Conservation (phyloP, 129 eudicot genomes). For the Mikania micrantha region DNA sequence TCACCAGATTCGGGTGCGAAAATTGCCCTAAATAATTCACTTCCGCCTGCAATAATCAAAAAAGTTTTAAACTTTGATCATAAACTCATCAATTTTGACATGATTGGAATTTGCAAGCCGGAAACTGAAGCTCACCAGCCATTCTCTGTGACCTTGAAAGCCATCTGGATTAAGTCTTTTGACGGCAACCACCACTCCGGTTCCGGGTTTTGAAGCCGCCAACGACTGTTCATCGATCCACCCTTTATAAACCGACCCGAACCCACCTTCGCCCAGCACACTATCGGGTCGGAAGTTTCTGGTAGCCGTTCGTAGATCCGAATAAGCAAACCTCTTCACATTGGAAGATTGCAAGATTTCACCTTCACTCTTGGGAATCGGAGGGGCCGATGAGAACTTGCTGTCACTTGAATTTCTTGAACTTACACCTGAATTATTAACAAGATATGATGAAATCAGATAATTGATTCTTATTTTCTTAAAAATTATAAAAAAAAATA, state of each 20-base stretch:
- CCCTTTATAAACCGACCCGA: constrained; percentile 87
- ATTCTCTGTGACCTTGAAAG: constrained; percentile 84
- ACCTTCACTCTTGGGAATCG: constrained; percentile 72
- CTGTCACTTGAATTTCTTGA: constrained; percentile 49
- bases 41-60: constrained; percentile 55
- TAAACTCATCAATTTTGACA: background rate
- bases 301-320: constrained; percentile 68
- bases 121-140: constrained; percentile 59
- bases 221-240: constrained; percentile 80
- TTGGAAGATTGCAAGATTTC: constrained; percentile 72
- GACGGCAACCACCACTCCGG: constrained; percentile 77
- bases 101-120: background rate
- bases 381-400: constrained; percentile 60
- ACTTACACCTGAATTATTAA: constrained; percentile 46
- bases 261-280: constrained; percentile 89
- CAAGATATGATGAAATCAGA: background rate
- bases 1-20: constrained; percentile 75
- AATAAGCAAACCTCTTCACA: constrained; percentile 55
- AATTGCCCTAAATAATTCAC: constrained; percentile 82
- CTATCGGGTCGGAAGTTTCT: constrained; percentile 88
- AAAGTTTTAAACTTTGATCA: background rate
- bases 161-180: constrained; percentile 79
- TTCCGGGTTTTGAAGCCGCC: constrained; percentile 70
- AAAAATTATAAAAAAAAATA: background rate
- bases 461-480: constrained; percentile 1